Evolutionary conservation across 1,139 yeast species (phyloP).

Genomic region (Candida smagusa): DNA sequence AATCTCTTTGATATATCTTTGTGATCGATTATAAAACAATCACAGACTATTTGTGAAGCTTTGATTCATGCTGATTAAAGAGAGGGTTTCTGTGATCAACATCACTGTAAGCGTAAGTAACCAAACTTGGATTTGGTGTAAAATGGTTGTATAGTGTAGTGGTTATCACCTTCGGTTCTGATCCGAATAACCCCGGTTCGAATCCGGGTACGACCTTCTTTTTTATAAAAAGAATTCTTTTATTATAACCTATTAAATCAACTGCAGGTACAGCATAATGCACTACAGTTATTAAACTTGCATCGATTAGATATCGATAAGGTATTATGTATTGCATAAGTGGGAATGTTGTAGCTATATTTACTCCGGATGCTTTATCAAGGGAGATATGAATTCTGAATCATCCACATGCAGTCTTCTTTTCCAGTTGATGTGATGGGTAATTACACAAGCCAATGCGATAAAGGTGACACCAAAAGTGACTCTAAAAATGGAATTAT

Average conservation of each 20-base stretch:
- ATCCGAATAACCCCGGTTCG: conserved; percentile 92
- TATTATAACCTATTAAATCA: neutral
- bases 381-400: conserved; percentile 1
- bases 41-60: too few species aligned
- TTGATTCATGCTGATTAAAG: too few species aligned
- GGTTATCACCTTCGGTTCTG: conserved; percentile 30
- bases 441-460: conserved; percentile 9
- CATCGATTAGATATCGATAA: neutral
- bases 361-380: neutral
- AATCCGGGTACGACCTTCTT: conserved; percentile 81
- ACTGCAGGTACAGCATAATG: neutral
- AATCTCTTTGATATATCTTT: too few species aligned
- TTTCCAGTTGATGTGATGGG: conserved; percentile 4
- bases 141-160: conserved; percentile 3
- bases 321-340: neutral
- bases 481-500: conserved; percentile 36
- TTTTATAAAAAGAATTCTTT: neutral
- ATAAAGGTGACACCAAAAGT: conserved; percentile 20
- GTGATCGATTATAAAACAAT: too few species aligned
- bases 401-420: neutral
- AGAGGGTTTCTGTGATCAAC: too few species aligned
- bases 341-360: neutral
- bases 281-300: neutral
- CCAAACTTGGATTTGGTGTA: neutral
- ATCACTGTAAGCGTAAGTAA: too few species aligned